Percentiles rank a stretch among this genome's conserved stretches.
phyloP scores from a whole-genome alignment of 768 basidiomycete genomes.

The Russula sp. region DNA sequence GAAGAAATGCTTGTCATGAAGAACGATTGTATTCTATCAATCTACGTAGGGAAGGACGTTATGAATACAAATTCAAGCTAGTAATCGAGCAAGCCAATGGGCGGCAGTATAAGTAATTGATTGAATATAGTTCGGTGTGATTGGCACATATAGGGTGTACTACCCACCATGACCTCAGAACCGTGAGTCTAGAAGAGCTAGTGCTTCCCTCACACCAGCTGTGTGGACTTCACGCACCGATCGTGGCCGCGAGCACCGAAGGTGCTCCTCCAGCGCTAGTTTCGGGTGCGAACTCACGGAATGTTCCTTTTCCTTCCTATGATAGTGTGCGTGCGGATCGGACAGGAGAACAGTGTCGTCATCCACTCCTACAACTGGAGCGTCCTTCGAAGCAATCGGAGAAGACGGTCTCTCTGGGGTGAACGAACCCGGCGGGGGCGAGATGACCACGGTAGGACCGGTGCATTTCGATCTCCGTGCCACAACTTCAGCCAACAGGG shows the following conservation, averaged over 20 bases:
- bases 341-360: slow-evolving; percentile 42
- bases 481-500: slow-evolving; percentile 83
- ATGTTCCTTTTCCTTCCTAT: slow-evolving; percentile 37
- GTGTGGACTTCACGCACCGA: slow-evolving; percentile 60
- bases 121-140: background rate
- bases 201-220: slow-evolving; percentile 68
- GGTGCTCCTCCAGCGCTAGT: slow-evolving; percentile 54
- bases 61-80: slow-evolving; percentile 12
- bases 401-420: slow-evolving; percentile 43
- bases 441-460: slow-evolving; percentile 60
- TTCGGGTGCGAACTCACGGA: slow-evolving; percentile 40
- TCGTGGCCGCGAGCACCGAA: slow-evolving; percentile 52
- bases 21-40: slow-evolving; percentile 5
- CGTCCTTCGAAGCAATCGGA: slow-evolving; percentile 25
- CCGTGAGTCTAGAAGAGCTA: slow-evolving; percentile 60
- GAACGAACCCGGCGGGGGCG: slow-evolving; percentile 44
- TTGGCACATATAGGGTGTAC: background rate
- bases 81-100: slow-evolving; percentile 6
- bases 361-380: slow-evolving; percentile 18
- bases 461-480: slow-evolving; percentile 74
- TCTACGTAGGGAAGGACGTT: background rate
- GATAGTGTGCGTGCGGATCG: slow-evolving; percentile 51
- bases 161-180: slow-evolving; percentile 22
- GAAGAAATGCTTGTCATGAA: slow-evolving; percentile 4
- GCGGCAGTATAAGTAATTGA: slow-evolving; percentile 3